Base-by-base conservation (phyloP, 805 yeast species). In the Saccharomycopsis olivae region DNA sequence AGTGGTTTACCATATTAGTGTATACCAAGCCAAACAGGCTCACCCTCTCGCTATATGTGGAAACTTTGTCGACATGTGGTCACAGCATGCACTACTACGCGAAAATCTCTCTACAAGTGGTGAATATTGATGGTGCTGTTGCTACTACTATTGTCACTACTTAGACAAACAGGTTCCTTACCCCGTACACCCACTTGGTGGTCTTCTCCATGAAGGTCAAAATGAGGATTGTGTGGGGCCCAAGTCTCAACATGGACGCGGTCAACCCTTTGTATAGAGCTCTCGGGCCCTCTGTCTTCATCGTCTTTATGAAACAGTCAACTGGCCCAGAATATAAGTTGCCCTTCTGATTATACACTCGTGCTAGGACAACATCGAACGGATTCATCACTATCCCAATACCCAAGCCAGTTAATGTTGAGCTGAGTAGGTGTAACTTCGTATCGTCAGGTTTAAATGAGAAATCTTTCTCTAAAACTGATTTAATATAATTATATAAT, bases 341-440 rank as follows among this genome's bases (percentile, higher is more conserved):
- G 36, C 95, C 95, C 13, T 34, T 39, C 59, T 92, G 97, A 61
- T 92, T 92, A 62, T 89, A 92, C 58, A 92, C 80, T 64, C 98
- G 75, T 1, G 98, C 92, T 61, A 92, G 66, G 38, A 92, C 71
- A 33, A 92, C 97, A 60, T 92, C 98, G 75, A 95, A 87, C 13
- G 98, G 97, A 58, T 88, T 92, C 96, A 92, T 89, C 24, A 85
- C 95, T 16, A 88, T 66, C 38, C 94, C 88, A 24, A 92, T 97
- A 51, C 95, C 96, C 30, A 87, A 57, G 33, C 98, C 98, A 5
- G 96, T 78, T 47, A 71, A 62, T 1, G 88, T 75, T 32, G 87
- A 74, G 1, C 95, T 74, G 9, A 70, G 53, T 47, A 89, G 67
- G 57, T 87, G 95, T 45, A 83, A 62, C 2, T 68, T 65, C 2